Evolutionary conservation across 148 eudicot genomes (phyloP), one percentile per base, ranked within the genome.

Genomic region (Persicaria maculosa): DNA sequence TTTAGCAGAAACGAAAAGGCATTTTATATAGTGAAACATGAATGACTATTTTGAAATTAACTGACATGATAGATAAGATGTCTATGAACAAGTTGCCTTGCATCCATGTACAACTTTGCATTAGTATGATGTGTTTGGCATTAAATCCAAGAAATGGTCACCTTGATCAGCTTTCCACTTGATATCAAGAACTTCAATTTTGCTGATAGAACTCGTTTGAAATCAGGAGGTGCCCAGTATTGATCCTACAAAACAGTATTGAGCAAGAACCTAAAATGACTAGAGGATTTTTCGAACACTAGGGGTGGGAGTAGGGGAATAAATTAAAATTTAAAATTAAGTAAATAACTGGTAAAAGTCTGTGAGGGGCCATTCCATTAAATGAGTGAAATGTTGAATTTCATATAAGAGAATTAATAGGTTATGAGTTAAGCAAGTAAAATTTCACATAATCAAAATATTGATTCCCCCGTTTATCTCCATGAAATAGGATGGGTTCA

Each of bases 151-250:
- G 59, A 7, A 57, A 61, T 25, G 50, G 45, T 80, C 81, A 90
- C 98, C 96, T 88, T 92, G 64, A 90, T 79, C 57, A 95, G 89
- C 80, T 90, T 90, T 73, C 98, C 98, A 74, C 73, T 87, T 74
- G 92, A 83, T 79, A 93, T 87, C 83, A 95, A 78, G 80, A 81
- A 91, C 84, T 91, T 92, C 84, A 95, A 78, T 77, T 92, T 92
- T 43, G 92, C 88, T 47, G 97, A 92, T 62, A 95, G 76, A 44
- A 88, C 85, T 73, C 96, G 83, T 79, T 90, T 95, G 68, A 95
- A 92, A 81, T 95, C 95, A 78, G 96, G 88, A 80, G 97, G 98
- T 54, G 97, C 91, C 98, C 97, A 95, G 81, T 92, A 95, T 85
- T 95, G 96, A 71, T 95, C 98, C 98, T 95, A 76, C 77, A 84